Evolutionary conservation across 208 protist genomes (phyloP).

Genomic region (Entamoeba invadens): DNA sequence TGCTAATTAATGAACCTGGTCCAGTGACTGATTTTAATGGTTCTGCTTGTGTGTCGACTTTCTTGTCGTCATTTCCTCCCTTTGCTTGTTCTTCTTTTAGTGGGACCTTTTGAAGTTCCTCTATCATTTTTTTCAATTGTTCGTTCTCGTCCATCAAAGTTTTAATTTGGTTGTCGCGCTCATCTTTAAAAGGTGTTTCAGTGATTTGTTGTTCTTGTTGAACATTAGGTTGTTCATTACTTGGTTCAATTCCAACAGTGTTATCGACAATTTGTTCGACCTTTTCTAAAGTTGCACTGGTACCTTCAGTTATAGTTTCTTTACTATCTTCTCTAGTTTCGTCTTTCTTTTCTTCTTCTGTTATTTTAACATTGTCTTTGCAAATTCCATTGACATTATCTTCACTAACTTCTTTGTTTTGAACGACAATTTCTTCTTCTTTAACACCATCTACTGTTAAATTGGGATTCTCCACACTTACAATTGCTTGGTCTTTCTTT

Average conservation of each 20-base stretch:
- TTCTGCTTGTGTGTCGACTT: neutral
- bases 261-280: too few species aligned
- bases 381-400: too few species aligned
- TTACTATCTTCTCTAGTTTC: neutral
- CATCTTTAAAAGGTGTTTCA: too few species aligned
- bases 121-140: neutral
- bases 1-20: neutral
- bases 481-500: neutral
- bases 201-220: too few species aligned
- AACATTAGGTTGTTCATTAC: too few species aligned
- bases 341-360: too few species aligned
- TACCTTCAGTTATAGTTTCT: neutral
- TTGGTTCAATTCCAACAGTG: too few species aligned
- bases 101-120: neutral
- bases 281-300: too few species aligned
- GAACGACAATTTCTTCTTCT: neutral
- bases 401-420: too few species aligned
- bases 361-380: too few species aligned
- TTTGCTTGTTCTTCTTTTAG: neutral
- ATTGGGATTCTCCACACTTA: too few species aligned
- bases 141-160: neutral
- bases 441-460: neutral
- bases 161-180: too few species aligned
- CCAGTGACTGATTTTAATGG: neutral
- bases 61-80: neutral